These are phyloP conservation scores for Aleurites moluccanus DNA, from an alignment of 441 rosid species.

Conservation along the genomic window DNA sequence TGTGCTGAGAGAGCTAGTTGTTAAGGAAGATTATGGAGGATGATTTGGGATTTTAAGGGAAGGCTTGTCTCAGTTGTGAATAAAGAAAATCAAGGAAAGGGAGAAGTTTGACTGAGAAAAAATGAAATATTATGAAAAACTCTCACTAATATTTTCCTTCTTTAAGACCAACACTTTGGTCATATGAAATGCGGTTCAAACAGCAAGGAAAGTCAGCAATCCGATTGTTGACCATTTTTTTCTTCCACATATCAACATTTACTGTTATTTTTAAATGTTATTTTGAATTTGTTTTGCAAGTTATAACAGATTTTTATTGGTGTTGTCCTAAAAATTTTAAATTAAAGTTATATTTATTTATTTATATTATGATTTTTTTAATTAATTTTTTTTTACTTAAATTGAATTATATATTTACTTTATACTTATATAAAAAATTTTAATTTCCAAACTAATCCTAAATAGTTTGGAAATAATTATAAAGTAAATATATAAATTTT, in stretches of 20 bases:
- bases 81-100: constrained; percentile 6
- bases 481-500: no score
- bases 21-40: not conserved
- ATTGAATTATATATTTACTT: no score
- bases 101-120: constrained; percentile 43
- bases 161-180: constrained; percentile 56
- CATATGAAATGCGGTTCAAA: constrained; percentile 34
- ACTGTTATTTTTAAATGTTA: not conserved
- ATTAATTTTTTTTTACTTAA: no score
- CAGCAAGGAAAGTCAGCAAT: constrained; percentile 29
- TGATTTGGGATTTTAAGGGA: constrained; percentile 24
- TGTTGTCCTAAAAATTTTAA: no score
- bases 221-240: constrained; percentile 59
- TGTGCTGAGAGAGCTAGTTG: not conserved
- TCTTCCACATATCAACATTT: not conserved
- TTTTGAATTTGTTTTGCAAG: no score
- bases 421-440: no score
- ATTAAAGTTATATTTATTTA: no score
- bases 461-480: no score
- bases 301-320: no score
- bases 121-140: not conserved
- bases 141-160: constrained; percentile 24
- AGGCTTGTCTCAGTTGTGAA: constrained; percentile 14
- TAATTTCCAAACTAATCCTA: no score
- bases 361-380: no score